Evolutionary conservation across 352 stramenopile species (phyloP).

Genomic region (Phytophthora cactorum): DNA sequence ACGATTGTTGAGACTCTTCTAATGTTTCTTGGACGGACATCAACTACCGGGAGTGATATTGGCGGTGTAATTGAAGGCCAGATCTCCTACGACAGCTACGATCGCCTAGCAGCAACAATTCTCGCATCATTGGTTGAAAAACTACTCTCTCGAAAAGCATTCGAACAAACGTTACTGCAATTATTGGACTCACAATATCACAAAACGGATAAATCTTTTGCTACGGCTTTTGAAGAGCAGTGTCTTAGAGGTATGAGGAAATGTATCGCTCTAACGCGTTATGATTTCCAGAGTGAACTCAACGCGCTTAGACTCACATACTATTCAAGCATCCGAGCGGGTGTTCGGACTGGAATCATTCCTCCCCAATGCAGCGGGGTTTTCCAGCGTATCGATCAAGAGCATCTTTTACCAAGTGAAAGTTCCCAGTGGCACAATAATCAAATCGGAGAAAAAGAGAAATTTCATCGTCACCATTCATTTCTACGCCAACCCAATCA

Average conservation of each 20-base stretch:
- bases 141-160: slow-evolving; percentile 6
- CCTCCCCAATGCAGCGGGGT: slow-evolving; percentile 43
- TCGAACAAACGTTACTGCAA: slow-evolving; percentile 17
- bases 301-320: slow-evolving; percentile 46
- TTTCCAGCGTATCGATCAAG: slow-evolving; percentile 43
- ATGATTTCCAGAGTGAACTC: slow-evolving; percentile 52
- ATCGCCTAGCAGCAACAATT: slow-evolving; percentile 19
- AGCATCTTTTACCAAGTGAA: slow-evolving; percentile 33
- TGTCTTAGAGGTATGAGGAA: slow-evolving; percentile 22
- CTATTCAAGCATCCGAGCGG: slow-evolving; percentile 40
- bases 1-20: slow-evolving; percentile 21
- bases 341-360: slow-evolving; percentile 50
- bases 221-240: slow-evolving; percentile 19
- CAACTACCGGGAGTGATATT: neutral
- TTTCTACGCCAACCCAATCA: neutral
- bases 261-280: slow-evolving; percentile 48
- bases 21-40: slow-evolving; percentile 20
- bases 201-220: neutral
- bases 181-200: slow-evolving; percentile 5
- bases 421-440: slow-evolving; percentile 18
- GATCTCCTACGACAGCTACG: slow-evolving; percentile 12
- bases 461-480: slow-evolving; percentile 4
- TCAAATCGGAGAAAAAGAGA: slow-evolving; percentile 1
- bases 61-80: neutral
- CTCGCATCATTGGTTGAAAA: slow-evolving; percentile 26